Evolutionary conservation across 2,329 filamentous ascomycete genomes (phyloP), one percentile per base, ranked within the genome.

Genomic region (Arthrobotrys musiformis): DNA sequence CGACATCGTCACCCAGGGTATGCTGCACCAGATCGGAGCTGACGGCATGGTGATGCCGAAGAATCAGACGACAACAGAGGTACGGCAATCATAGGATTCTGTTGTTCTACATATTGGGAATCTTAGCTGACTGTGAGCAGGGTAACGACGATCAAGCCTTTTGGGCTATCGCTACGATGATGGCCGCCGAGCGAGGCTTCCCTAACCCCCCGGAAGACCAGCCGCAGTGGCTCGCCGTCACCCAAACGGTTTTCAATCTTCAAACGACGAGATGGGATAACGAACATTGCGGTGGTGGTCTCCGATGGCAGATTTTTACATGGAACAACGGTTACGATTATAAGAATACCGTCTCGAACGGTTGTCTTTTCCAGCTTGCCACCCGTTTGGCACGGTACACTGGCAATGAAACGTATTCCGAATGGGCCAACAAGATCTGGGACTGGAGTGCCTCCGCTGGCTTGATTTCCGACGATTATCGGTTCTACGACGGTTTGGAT

Each of bases 241-340:
- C 88, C 6, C 86, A 87, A 80, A 92, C 91, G 79, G 88, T 92
- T 33, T 95, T 92, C 86, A 90, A 93, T 82, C 87, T 88, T 48
- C 90, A 93, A 81, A 86, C 86, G 4, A 83, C 83, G 22, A 88
- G 93, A 52, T 95, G 93, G 93, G 90, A 94, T 82, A 86, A 84
- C 0, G 84, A 85, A 0, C 83, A 85, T 42, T 96, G 93, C 81
- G 86, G 86, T 26, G 93, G 93, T 76, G 93, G 93, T 3, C 84
- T 95, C 54, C 86, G 89, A 70, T 94, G 92, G 92, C 93, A 97
- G 85, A 93, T 97, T 79, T 94, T 90, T 82, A 84, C 87, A 0
- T 88, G 88, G 80, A 94, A 96, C 82, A 89, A 89, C 78, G 93
- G 93, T 13, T 90, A 93, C 82, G 87, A 89, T 81, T 95, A 96